These are phyloP conservation scores for Hypoxylon intermedium DNA, from an alignment of 495 filamentous ascomycete species.

Conservation along the genomic window DNA sequence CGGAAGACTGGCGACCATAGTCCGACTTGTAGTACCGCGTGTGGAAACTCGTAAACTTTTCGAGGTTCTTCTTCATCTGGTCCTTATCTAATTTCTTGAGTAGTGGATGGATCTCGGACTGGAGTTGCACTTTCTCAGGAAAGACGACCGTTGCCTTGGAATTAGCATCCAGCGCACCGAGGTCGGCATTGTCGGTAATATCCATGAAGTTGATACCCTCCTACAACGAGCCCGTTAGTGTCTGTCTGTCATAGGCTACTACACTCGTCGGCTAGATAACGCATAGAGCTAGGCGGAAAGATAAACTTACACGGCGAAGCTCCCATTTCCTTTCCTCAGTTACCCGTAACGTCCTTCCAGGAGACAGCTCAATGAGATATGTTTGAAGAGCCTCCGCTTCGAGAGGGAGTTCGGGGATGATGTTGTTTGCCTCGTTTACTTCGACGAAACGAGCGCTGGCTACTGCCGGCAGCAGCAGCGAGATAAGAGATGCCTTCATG, in stretches of 20 bases:
- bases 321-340: slow-evolving; percentile 96
- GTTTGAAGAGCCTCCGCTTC: slow-evolving; percentile 53
- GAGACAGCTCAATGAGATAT: slow-evolving; percentile 85
- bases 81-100: slow-evolving; percentile 72
- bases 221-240: slow-evolving; percentile 52
- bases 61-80: slow-evolving; percentile 79
- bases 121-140: slow-evolving; percentile 70
- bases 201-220: slow-evolving; percentile 92
- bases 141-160: slow-evolving; percentile 62
- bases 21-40: slow-evolving; percentile 91
- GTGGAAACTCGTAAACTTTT: slow-evolving; percentile 79
- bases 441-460: slow-evolving; percentile 61
- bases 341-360: slow-evolving; percentile 83
- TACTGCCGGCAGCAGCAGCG: slow-evolving; percentile 56
- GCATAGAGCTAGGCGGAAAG: background rate
- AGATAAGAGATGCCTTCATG: slow-evolving; percentile 55
- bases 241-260: background rate
- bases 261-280: background rate
- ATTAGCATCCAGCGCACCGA: slow-evolving; percentile 54
- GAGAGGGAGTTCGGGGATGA: slow-evolving; percentile 46
- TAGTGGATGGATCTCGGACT: slow-evolving; percentile 71
- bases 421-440: slow-evolving; percentile 50
- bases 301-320: slow-evolving; percentile 73
- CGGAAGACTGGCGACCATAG: slow-evolving; percentile 84
- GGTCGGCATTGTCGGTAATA: slow-evolving; percentile 74